Percentiles rank a stretch among this genome's conserved stretches.
These are phyloP conservation scores for Chalciporus sphaerocephalus DNA, from an alignment of 768 basidiomycete genomes.

Conservation along the genomic window DNA sequence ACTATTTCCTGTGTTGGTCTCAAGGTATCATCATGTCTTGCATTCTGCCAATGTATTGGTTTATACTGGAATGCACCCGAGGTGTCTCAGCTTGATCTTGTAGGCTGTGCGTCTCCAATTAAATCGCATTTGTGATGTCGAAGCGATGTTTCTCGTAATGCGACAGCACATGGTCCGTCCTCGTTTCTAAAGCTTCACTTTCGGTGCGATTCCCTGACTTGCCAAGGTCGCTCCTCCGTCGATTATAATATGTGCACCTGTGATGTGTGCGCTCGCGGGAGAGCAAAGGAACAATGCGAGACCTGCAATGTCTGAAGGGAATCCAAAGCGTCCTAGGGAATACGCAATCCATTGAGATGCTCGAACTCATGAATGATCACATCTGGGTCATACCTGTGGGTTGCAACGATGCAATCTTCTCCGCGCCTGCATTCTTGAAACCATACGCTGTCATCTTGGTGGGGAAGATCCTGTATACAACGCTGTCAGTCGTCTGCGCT, in stretches of 20 bases:
- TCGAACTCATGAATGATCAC: not conserved
- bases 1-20: conserved; percentile 2
- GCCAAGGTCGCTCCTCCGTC: conserved; percentile 55
- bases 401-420: conserved; percentile 47
- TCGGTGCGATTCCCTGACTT: conserved; percentile 20
- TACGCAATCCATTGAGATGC: not conserved
- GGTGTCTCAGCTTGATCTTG: too few species aligned
- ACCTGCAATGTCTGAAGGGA: conserved; percentile 66
- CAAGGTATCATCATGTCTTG: not conserved
- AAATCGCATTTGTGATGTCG: too few species aligned
- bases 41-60: not conserved
- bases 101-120: too few species aligned
- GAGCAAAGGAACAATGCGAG: conserved; percentile 65
- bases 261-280: conserved; percentile 68
- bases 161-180: not conserved
- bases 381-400: conserved; percentile 62
- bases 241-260: conserved; percentile 65
- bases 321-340: conserved; percentile 57
- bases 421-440: conserved; percentile 51
- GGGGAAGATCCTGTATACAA: conserved; percentile 55
- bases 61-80: not conserved
- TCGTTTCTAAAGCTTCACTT: conserved; percentile 21
- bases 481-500: not conserved
- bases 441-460: conserved; percentile 83
- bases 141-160: not conserved